A percentile compares a stretch with the other conserved stretches of the same genome.
Evolutionary conservation across 495 filamentous ascomycete species (phyloP).

Genomic region (Neohortaea acidophila): DNA sequence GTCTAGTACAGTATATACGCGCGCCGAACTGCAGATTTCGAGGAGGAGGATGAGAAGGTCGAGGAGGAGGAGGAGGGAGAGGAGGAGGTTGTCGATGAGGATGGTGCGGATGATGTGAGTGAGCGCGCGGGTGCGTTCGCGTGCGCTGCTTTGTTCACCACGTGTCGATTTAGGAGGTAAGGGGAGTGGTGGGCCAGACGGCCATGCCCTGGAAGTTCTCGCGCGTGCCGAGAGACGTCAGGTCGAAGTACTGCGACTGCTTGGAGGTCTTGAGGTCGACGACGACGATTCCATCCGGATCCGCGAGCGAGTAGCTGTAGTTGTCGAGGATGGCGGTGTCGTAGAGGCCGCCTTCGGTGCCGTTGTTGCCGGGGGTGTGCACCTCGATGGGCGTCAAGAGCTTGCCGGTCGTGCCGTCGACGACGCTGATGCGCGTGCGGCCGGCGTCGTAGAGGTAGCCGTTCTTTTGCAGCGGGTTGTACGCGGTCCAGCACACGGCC

Average conservation of each 20-base stretch:
- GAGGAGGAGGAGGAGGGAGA: no score
- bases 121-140: no score
- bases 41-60: no score
- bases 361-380: no score
- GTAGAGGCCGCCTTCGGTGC: background rate
- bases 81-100: no score
- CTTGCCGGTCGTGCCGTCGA: background rate
- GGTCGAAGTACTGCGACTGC: slow-evolving; percentile 3
- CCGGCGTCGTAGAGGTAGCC: slow-evolving; percentile 7
- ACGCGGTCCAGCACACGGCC: slow-evolving; percentile 6
- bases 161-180: no score
- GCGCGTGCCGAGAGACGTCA: slow-evolving; percentile 1
- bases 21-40: no score
- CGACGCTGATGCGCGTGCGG: background rate
- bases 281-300: slow-evolving; percentile 1
- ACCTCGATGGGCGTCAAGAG: no score
- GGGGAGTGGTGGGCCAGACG: no score
- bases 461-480: background rate
- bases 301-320: slow-evolving; percentile 3
- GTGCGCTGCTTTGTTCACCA: no score
- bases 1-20: no score
- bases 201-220: slow-evolving; percentile 2
- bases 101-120: no score
- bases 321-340: slow-evolving; percentile 2
- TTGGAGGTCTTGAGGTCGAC: slow-evolving; percentile 1